Base-by-base conservation (phyloP, 2,329 filamentous ascomycete genomes). In the Juglanconis juglandina region DNA sequence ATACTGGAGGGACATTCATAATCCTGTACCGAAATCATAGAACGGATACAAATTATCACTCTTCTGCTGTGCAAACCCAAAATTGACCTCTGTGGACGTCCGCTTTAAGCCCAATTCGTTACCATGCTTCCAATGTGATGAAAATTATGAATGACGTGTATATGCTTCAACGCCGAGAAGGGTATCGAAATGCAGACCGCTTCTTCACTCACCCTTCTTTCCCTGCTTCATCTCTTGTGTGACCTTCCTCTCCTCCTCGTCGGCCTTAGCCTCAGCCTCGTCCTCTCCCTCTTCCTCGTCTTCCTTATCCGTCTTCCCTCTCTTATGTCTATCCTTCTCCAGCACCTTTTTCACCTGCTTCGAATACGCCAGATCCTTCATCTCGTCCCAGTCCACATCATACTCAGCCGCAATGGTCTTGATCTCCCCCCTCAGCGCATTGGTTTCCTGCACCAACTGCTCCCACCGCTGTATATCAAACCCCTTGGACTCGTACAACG, bases 311-410 rank as follows among this genome's bases (percentile, higher is more conserved):
- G 69, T 67, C 9, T 72, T 70, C 42, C 71, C 72, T 37, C 72
- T 72, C 59, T 75, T 73, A 44, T 73, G 75, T 64, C 77, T 74
- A 69, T 86, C 83, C 62, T 81, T 75, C 63, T 84, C 82, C 37
- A 87, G 70, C 14, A 80, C 80, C 66, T 85, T 76, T 71, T 80
- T 81, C 0, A 87, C 81, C 37, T 89, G 82, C 67, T 88, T 85
- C 5, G 61, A 63, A 44, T 61, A 55, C n/a, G 84, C 86, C 55
- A 94, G 85, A 66, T 96, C 90, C 64, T 78, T 78, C 63, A 80
- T 82, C 76, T 95, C 91, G 68, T 96, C 85, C 91, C 92, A 96
- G 55, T 94, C 91, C 7, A 93, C 91, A 67, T 96, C 92, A 71
- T 96, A 96, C 74, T 96, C 92, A 39, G 87, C 84, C 0, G 93